Percentiles rank a stretch among this genome's conserved stretches.
These are phyloP conservation scores for Boletus sp. DNA, from an alignment of 768 basidiomycete genomes.

Conservation along the genomic window DNA sequence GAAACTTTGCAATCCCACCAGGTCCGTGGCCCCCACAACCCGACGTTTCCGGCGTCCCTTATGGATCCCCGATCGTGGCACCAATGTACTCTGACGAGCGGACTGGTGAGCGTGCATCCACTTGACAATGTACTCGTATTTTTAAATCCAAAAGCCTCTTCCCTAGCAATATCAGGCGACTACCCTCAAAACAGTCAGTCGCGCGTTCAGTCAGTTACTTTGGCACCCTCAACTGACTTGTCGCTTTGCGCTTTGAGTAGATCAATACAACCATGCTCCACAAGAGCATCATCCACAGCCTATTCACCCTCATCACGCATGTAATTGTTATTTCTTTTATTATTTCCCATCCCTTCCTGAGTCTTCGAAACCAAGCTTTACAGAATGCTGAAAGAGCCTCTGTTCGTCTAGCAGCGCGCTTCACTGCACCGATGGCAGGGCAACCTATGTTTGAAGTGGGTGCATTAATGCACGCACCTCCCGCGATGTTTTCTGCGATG, in stretches of 20 bases:
- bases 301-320: constrained; percentile 29
- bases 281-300: constrained; percentile 33
- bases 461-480: constrained; percentile 31
- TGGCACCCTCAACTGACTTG: constrained; percentile 16
- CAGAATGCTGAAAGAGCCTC: constrained; percentile 54
- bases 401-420: constrained; percentile 56
- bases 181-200: constrained; percentile 43
- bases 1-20: constrained; percentile 27
- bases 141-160: constrained; percentile 17
- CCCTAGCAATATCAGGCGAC: constrained; percentile 42
- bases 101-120: constrained; percentile 40
- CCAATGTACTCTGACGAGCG: constrained; percentile 58
- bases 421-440: constrained; percentile 31
- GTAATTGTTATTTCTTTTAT: constrained; percentile 29
- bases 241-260: constrained; percentile 14
- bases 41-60: constrained; percentile 35
- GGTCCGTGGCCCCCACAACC: constrained; percentile 34
- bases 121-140: constrained; percentile 7
- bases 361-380: constrained; percentile 38
- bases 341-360: constrained; percentile 21
- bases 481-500: constrained; percentile 27
- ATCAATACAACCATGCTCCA: constrained; percentile 32
- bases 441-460: constrained; percentile 34
- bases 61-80: constrained; percentile 41
- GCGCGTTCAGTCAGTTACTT: constrained; percentile 9